These are phyloP conservation scores for Epithele typhae DNA, from an alignment of 768 basidiomycete species.

Conservation along the genomic window DNA sequence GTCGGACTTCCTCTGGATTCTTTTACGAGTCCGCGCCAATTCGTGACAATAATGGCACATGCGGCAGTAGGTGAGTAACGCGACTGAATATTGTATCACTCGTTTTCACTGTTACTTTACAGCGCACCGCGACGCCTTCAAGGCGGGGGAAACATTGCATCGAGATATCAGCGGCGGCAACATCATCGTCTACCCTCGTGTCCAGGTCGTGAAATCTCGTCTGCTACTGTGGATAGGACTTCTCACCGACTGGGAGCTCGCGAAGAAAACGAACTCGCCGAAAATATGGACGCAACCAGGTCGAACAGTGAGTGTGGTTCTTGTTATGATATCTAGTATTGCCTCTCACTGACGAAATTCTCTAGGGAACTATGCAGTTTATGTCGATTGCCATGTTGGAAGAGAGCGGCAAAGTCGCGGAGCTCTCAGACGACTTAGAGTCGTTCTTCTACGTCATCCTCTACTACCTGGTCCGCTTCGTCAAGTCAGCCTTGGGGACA, in stretches of 20 bases:
- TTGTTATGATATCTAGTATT: no score
- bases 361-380: slow-evolving; percentile 1
- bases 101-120: not conserved
- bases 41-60: no score
- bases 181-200: not conserved
- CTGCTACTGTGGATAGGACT: not conserved
- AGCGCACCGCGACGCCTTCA: not conserved
- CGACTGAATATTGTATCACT: no score
- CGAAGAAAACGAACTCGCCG: not conserved
- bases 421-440: slow-evolving; percentile 3
- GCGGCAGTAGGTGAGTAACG: no score
- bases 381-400: not conserved
- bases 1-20: not conserved
- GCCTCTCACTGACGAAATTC: no score
- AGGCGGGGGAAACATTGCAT: not conserved
- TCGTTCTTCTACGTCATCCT: slow-evolving; percentile 4
- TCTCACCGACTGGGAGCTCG: slow-evolving; percentile 1
- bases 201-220: not conserved
- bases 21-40: no score
- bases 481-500: not conserved
- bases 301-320: not conserved
- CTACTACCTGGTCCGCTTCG: not conserved
- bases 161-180: slow-evolving; percentile 1
- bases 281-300: not conserved
- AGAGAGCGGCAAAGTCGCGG: not conserved